Evolutionary conservation across 306 rosid genomes (phyloP).

Genomic region (Malus orientalis): DNA sequence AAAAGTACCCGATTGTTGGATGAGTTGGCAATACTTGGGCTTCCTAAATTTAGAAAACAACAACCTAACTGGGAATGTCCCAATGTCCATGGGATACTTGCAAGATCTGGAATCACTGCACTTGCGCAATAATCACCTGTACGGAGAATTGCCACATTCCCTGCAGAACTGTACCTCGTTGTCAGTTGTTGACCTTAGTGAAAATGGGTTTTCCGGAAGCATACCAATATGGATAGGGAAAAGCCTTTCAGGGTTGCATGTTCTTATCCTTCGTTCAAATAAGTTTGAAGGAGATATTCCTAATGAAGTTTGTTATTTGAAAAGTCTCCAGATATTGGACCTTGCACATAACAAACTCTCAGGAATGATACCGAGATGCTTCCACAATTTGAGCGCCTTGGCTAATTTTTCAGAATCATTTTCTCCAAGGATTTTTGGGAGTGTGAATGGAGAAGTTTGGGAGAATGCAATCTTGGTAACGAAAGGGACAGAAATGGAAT

Average conservation of each 20-base stretch:
- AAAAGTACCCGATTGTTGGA: no score
- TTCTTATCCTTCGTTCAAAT: constrained; percentile 12
- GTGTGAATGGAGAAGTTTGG: no score
- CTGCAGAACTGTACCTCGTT: background rate
- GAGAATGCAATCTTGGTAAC: background rate
- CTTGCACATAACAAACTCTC: constrained; percentile 4
- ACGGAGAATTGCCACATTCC: constrained; percentile 6
- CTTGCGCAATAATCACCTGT: constrained; percentile 7
- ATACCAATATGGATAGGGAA: constrained; percentile 6
- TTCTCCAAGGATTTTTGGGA: no score
- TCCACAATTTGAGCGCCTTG: background rate
- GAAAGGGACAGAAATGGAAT: background rate
- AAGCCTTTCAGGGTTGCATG: background rate
- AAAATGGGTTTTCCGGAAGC: constrained; percentile 6
- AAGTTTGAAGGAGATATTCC: constrained; percentile 10
- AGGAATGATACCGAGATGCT: constrained; percentile 17
- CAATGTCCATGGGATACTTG: constrained; percentile 25
- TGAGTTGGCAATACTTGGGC: rapidly evolving
- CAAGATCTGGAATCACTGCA: background rate
- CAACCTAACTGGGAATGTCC: constrained; percentile 25
- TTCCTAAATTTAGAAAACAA: constrained; percentile 22
- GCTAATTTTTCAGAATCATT: no score
- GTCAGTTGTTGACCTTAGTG: background rate
- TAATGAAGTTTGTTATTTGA: background rate
- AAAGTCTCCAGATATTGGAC: constrained; percentile 5